Evolutionary conservation across 352 stramenopile species (phyloP).

Genomic region (Hyaloperonospora brassicae): DNA sequence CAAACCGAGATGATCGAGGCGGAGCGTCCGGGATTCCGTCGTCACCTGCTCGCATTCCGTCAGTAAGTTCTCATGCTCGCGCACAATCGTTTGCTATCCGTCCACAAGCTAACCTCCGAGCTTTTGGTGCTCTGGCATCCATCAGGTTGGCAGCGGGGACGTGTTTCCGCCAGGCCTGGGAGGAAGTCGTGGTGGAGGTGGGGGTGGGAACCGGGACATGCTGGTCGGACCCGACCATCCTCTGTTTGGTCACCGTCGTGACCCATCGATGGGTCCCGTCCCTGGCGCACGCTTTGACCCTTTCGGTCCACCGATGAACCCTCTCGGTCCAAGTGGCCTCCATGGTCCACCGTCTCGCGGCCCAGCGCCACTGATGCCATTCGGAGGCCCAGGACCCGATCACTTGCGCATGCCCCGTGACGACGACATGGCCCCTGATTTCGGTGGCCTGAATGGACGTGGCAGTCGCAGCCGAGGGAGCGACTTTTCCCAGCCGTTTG

Average conservation of each 20-base stretch:
- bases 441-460: constrained; percentile 23
- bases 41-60: constrained; percentile 31
- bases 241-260: constrained; percentile 53
- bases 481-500: constrained; percentile 43
- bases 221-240: constrained; percentile 68
- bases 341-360: constrained; percentile 26
- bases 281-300: constrained; percentile 77
- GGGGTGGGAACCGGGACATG: constrained; percentile 50
- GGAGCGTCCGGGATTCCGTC: constrained; percentile 6
- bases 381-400: constrained; percentile 69
- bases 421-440: constrained; percentile 46
- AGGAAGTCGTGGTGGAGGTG: constrained; percentile 9
- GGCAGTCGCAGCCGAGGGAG: constrained; percentile 22
- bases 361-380: constrained; percentile 51
- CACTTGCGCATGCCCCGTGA: constrained; percentile 74
- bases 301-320: constrained; percentile 58
- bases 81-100: background rate
- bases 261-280: constrained; percentile 50
- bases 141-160: constrained; percentile 53
- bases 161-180: constrained; percentile 51
- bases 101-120: background rate
- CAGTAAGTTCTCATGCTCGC: constrained; percentile 13
- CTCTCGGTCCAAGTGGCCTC: constrained; percentile 39
- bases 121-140: background rate
- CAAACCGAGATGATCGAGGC: constrained; percentile 12